These are phyloP conservation scores for Apium graveolens DNA, from an alignment of 129 eudicot species.

Conservation along the genomic window DNA sequence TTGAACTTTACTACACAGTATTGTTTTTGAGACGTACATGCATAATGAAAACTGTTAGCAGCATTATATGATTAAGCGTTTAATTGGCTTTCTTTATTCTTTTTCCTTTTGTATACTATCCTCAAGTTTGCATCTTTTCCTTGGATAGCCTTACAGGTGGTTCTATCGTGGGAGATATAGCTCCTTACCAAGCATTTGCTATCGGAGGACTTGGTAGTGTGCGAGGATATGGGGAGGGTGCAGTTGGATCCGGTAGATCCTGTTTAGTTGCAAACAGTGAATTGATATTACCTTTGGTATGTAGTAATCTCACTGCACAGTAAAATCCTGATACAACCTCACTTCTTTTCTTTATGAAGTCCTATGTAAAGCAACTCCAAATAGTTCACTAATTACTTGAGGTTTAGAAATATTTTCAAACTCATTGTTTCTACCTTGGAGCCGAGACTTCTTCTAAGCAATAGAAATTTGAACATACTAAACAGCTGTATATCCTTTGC, in stretches of 20 bases:
- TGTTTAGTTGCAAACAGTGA: conserved; percentile 88
- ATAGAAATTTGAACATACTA: background rate
- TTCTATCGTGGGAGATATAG: conserved; percentile 86
- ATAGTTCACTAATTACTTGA: background rate
- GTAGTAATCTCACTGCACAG: background rate
- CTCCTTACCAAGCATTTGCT: conserved; percentile 98
- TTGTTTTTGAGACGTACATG: background rate
- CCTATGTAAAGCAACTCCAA: background rate
- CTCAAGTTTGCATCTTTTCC: background rate
- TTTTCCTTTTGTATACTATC: conserved; percentile 1
- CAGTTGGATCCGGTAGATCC: conserved; percentile 91
- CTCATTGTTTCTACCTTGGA: background rate
- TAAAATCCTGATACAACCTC: background rate
- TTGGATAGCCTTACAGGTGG: conserved; percentile 86
- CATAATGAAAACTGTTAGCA: background rate
- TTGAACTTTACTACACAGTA: background rate
- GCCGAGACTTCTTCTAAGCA: background rate
- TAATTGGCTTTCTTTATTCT: background rate
- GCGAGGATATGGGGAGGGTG: conserved; percentile 96
- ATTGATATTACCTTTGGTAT: conserved; percentile 85
- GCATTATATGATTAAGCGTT: background rate
- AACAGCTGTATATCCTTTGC: background rate
- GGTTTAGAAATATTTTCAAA: background rate
- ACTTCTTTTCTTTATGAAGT: background rate
- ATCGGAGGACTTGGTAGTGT: conserved; percentile 94